phyloP scores from a whole-genome alignment of 2,329 filamentous ascomycete species.

The Cladosporium velox region DNA sequence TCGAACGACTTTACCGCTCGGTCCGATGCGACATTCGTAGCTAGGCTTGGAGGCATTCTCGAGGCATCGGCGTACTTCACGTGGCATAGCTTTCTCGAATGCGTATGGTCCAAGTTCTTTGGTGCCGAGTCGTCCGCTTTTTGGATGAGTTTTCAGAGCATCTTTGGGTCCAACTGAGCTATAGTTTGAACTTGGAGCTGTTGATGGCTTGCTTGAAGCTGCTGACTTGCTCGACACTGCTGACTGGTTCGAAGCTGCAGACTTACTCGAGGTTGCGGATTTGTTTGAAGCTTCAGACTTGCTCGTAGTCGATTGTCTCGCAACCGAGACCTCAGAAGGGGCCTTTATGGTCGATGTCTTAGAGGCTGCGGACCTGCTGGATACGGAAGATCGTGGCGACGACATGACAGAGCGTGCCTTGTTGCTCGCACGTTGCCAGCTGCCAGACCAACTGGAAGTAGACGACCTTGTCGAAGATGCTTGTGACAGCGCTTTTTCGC shows the following conservation, averaged over 20 bases:
- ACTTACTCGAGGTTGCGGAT: not conserved
- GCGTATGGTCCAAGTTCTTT: conserved; percentile 51
- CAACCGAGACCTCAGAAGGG: not conserved
- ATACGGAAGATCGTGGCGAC: not conserved
- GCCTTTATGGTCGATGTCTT: not conserved
- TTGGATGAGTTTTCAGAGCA: conserved; percentile 16
- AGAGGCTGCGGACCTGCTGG: not conserved
- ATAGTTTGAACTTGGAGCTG: not conserved
- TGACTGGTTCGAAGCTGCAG: not conserved
- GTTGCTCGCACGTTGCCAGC: conserved; percentile 7
- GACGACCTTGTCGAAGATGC: not conserved
- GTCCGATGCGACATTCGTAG: conserved; percentile 43
- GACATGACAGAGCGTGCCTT: conserved; percentile 3
- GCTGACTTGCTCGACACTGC: conserved; percentile 11
- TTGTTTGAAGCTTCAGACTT: not conserved
- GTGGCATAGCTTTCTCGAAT: conserved; percentile 50
- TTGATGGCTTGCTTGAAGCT: conserved; percentile 14
- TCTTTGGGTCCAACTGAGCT: conserved; percentile 9
- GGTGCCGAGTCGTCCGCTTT: conserved; percentile 37
- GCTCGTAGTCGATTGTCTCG: not conserved
- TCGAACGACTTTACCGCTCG: conserved; percentile 45
- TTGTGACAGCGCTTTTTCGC: conserved; percentile 4
- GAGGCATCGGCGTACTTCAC: conserved; percentile 44
- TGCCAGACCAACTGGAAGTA: not conserved
- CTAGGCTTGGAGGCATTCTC: conserved; percentile 44